Percentiles rank a stretch among this genome's conserved stretches.
Conservation (phyloP, 352 stramenopile genomes). For the Globisporangium apiculatum region DNA sequence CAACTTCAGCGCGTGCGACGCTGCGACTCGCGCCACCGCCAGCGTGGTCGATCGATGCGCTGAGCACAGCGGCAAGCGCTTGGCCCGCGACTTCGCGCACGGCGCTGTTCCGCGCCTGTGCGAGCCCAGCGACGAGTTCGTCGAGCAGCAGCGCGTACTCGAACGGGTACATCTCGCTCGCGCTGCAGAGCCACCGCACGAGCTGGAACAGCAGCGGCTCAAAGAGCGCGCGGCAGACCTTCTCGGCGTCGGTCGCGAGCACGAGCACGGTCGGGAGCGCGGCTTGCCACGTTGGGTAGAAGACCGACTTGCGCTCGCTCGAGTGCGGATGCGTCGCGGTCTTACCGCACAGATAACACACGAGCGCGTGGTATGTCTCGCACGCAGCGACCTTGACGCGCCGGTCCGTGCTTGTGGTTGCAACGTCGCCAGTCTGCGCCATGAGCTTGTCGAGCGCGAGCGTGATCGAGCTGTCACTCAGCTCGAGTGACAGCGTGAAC, state of each 20-base stretch:
- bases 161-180: conserved; percentile 49
- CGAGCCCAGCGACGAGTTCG: conserved; percentile 45
- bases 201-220: conserved; percentile 70
- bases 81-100: conserved; percentile 58
- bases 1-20: conserved; percentile 25
- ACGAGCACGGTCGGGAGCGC: conserved; percentile 44
- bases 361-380: conserved; percentile 64
- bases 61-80: conserved; percentile 50
- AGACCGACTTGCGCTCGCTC: conserved; percentile 52
- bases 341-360: conserved; percentile 64
- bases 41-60: conserved; percentile 28
- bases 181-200: conserved; percentile 55
- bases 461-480: conserved; percentile 32
- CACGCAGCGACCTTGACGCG: conserved; percentile 50
- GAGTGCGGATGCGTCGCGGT: conserved; percentile 58
- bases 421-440: conserved; percentile 39
- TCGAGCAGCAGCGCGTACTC: conserved; percentile 63
- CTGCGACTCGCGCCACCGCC: conserved; percentile 5
- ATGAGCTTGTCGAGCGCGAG: conserved; percentile 45
- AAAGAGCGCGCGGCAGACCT: conserved; percentile 64
- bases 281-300: conserved; percentile 45
- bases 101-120: conserved; percentile 34
- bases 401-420: conserved; percentile 42
- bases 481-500: conserved; percentile 35
- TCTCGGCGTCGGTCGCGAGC: conserved; percentile 62